Percentiles rank a stretch among this genome's conserved stretches.
These are phyloP conservation scores for Eremothecium sinecaudum DNA, from an alignment of 1,139 yeast genomes.

Conservation along the genomic window DNA sequence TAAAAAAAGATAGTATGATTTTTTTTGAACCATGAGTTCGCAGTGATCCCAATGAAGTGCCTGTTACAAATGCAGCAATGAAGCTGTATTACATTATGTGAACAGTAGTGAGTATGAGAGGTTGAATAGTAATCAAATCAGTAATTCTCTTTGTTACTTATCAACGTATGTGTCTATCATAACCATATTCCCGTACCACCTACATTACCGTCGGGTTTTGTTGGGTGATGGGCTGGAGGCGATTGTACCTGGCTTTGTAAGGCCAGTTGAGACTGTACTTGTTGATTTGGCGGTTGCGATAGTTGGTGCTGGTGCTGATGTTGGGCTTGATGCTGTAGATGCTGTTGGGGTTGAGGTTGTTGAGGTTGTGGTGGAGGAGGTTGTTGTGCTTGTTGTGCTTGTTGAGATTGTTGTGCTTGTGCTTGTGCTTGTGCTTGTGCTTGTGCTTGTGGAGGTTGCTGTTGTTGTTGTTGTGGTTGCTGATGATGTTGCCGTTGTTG, in stretches of 20 bases:
- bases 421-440: not conserved
- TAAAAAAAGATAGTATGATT: too few relatives aligned
- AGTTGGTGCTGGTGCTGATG: conserved; percentile 4
- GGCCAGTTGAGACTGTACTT: conserved; percentile 2
- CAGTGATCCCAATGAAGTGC: too few relatives aligned
- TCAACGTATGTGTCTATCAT: conserved; percentile 1
- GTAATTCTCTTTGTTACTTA: too few relatives aligned
- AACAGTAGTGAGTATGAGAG: too few relatives aligned
- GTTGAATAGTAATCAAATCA: too few relatives aligned
- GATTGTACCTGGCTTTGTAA: conserved; percentile 4
- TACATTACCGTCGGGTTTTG: conserved; percentile 3
- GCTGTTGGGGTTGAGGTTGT: conserved; percentile 5
- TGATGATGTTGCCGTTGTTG: conserved; percentile 8
- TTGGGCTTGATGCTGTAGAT: conserved; percentile 9
- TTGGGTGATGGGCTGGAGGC: conserved; percentile 2
- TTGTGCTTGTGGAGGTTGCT: conserved; percentile 1
- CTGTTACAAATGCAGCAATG: too few relatives aligned
- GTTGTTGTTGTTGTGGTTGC: conserved; percentile 5
- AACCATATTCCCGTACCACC: conserved; percentile 5
- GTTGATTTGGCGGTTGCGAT: conserved; percentile 1
- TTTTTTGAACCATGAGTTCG: too few relatives aligned
- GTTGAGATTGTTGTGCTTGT: conserved; percentile 1
- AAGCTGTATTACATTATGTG: too few relatives aligned
- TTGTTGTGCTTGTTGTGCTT: conserved; percentile 2
- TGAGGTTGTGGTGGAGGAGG: conserved; percentile 4